phyloP scores from a whole-genome alignment of 495 filamentous ascomycete genomes.

The Neurospora hispaniola region DNA sequence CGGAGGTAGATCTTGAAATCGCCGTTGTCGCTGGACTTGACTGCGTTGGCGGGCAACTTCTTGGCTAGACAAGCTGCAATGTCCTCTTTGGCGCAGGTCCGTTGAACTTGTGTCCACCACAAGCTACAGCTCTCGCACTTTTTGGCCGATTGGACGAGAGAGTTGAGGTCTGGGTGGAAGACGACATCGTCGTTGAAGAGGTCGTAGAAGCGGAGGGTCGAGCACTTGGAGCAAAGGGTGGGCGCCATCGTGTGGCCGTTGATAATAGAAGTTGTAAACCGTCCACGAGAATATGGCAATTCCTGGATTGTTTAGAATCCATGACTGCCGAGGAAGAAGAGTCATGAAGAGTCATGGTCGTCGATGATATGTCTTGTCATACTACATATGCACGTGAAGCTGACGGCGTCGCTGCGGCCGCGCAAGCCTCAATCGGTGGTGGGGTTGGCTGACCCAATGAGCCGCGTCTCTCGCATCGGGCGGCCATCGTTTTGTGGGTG shows the following conservation, averaged over 20 bases:
- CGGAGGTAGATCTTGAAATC: background rate
- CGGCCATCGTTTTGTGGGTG: no score
- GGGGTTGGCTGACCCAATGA: no score
- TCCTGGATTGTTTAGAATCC: no score
- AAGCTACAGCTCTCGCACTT: background rate
- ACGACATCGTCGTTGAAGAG: constrained; percentile 3
- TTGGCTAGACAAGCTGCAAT: background rate
- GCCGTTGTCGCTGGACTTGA: background rate
- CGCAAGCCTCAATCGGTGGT: no score
- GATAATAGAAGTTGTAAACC: background rate
- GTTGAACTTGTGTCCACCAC: constrained; percentile 1
- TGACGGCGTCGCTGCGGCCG: background rate
- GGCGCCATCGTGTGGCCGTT: background rate
- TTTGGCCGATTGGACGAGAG: constrained; percentile 1
- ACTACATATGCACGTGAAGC: background rate
- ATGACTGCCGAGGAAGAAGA: no score
- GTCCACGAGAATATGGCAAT: background rate
- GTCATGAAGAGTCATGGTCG: no score
- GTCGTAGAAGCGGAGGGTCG: background rate
- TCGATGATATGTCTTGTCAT: no score
- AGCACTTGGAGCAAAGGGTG: background rate
- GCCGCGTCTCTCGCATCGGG: no score
- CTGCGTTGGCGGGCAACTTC: background rate
- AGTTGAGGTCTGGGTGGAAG: background rate
- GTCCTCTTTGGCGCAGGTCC: background rate